Conservation (phyloP, 2,329 filamentous ascomycete genomes). For the Apiospora saccharicola region DNA sequence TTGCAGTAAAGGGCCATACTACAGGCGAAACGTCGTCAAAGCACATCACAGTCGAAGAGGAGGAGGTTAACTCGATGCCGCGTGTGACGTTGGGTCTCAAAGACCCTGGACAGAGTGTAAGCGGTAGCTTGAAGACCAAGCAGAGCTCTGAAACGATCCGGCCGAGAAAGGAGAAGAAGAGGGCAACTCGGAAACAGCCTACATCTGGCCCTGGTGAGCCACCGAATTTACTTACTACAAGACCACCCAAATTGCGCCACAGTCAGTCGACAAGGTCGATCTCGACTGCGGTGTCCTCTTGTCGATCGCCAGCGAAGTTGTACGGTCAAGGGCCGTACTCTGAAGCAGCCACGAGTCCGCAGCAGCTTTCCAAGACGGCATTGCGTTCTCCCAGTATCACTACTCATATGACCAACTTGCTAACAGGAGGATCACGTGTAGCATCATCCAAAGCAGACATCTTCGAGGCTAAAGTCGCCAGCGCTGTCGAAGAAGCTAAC, state of each 20-base stretch:
- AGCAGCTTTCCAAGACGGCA: conserved; percentile 31
- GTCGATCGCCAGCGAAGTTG: conserved; percentile 46
- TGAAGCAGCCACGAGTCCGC: conserved; percentile 39
- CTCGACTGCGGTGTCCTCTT: conserved; percentile 37
- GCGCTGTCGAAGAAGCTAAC: conserved; percentile 92
- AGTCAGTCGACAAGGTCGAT: conserved; percentile 49
- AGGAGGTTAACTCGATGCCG: conserved; percentile 90
- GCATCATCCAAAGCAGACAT: conserved; percentile 96
- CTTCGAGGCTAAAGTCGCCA: conserved; percentile 96
- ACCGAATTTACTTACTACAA: conserved; percentile 38
- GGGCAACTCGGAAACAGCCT: conserved; percentile 76
- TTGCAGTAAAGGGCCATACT: conserved; percentile 71
- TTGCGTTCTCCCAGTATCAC: conserved; percentile 43
- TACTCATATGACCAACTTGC: conserved; percentile 51
- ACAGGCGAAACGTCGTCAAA: conserved; percentile 75
- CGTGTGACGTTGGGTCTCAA: conserved; percentile 77
- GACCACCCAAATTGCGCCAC: conserved; percentile 46
- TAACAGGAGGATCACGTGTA: conserved; percentile 55
- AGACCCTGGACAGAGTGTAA: conserved; percentile 68
- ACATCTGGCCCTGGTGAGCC: conserved; percentile 75
- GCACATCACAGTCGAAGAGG: conserved; percentile 97
- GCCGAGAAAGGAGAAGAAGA: conserved; percentile 93
- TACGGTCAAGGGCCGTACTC: conserved; percentile 44
- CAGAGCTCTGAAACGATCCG: conserved; percentile 95
- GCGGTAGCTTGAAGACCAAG: conserved; percentile 82